Evolutionary conservation across 176 grass and related monocot genomes (phyloP).

Genomic region (Guadua angustifolia): DNA sequence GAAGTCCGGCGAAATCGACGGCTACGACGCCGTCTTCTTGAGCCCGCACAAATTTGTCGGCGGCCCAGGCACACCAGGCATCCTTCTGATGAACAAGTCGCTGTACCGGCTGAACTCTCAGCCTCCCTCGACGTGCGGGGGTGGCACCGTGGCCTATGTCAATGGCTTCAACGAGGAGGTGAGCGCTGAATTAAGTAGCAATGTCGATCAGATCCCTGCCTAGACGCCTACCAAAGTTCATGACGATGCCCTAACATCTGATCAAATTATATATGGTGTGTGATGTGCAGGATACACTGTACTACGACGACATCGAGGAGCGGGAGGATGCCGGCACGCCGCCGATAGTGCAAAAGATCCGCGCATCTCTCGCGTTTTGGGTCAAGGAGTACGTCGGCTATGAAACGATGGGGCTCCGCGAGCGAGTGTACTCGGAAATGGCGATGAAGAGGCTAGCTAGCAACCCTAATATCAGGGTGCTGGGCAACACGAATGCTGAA

Average conservation of each 20-base stretch:
- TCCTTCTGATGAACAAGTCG: conserved; percentile 79
- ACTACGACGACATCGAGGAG: conserved; percentile 63
- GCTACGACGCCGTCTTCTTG: conserved; percentile 77
- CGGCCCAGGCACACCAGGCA: conserved; percentile 70
- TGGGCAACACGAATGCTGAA: conserved; percentile 54
- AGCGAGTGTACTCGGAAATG: conserved; percentile 43
- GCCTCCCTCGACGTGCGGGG: conserved; percentile 66
- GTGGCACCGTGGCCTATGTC: conserved; percentile 77
- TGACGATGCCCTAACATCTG: background rate
- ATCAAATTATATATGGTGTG: background rate
- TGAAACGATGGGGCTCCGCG: conserved; percentile 48
- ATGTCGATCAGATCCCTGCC: too few species aligned
- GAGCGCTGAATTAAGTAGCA: background rate
- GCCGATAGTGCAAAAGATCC: conserved; percentile 73
- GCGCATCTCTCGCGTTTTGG: conserved; percentile 71
- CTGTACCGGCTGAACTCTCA: conserved; percentile 60
- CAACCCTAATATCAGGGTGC: conserved; percentile 55
- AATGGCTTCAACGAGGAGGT: conserved; percentile 75
- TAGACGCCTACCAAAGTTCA: background rate
- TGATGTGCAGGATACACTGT: conserved; percentile 64
- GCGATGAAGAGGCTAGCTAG: conserved; percentile 47
- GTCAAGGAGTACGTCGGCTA: conserved; percentile 74
- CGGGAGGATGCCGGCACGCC: conserved; percentile 74
- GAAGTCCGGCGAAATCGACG: conserved; percentile 68
- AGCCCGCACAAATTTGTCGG: conserved; percentile 89